These are phyloP conservation scores for Paramecium biaurelia DNA, from an alignment of 73 alveolate species.

Conservation along the genomic window DNA sequence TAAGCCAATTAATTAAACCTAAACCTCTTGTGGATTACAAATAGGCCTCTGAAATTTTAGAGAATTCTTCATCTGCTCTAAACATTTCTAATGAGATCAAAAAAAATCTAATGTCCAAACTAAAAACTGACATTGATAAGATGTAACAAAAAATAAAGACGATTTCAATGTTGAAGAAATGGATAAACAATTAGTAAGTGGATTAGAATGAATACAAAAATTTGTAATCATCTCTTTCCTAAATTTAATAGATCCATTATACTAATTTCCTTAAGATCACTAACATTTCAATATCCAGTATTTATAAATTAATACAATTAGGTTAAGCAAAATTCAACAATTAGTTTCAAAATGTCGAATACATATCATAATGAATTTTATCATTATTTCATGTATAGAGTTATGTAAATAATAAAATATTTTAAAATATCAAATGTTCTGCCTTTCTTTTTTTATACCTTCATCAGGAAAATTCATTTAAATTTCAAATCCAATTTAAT, in stretches of 20 bases:
- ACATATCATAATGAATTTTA: background rate
- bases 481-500: no score
- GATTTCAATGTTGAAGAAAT: background rate
- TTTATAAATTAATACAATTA: background rate
- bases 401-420: background rate
- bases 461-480: no score
- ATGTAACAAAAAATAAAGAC: conserved; percentile 14
- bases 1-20: background rate
- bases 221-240: background rate
- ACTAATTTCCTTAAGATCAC: background rate
- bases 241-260: background rate
- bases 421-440: background rate
- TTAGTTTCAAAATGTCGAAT: background rate
- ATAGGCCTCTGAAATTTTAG: background rate
- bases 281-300: background rate
- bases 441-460: background rate
- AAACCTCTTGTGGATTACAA: conserved; percentile 7
- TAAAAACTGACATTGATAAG: conserved; percentile 19
- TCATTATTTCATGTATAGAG: background rate
- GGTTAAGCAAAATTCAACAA: background rate
- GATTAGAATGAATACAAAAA: background rate
- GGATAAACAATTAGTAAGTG: background rate
- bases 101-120: background rate
- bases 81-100: background rate
- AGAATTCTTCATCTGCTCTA: background rate